Conservation (phyloP, 2,329 filamentous ascomycete genomes). For the Alternaria angustiovoidea region DNA sequence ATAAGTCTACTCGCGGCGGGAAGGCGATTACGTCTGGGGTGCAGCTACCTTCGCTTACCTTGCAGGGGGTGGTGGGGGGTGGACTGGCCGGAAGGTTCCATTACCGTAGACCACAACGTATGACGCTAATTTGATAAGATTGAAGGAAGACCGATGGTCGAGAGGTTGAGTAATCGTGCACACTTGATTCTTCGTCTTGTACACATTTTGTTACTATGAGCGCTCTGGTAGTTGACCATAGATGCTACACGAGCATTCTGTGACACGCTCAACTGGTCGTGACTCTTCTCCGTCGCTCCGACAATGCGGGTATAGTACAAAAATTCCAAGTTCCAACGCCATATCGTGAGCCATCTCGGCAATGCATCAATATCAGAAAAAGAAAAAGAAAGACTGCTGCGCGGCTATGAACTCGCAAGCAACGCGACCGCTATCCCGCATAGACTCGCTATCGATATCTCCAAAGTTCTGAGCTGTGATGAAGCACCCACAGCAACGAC, state of each 20-base stretch:
- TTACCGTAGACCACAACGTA: not conserved
- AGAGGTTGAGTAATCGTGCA: not conserved
- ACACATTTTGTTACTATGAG: not conserved
- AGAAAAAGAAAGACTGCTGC: not conserved
- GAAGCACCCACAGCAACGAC: slow-evolving; percentile 35
- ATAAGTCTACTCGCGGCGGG: slow-evolving; percentile 9
- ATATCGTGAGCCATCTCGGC: slow-evolving; percentile 21
- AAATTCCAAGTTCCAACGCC: slow-evolving; percentile 26
- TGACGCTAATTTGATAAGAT: slow-evolving; percentile 1
- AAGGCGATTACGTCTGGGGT: slow-evolving; percentile 35
- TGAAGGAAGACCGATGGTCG: not conserved
- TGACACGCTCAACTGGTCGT: not conserved
- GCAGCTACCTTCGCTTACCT: slow-evolving; percentile 27
- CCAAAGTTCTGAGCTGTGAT: slow-evolving; percentile 15
- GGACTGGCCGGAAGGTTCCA: slow-evolving; percentile 3
- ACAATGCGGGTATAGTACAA: slow-evolving; percentile 40
- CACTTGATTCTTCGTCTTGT: slow-evolving; percentile 6
- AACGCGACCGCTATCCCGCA: slow-evolving; percentile 21
- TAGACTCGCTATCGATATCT: slow-evolving; percentile 17
- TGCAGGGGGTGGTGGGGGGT: slow-evolving; percentile 7
- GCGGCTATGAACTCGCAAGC: slow-evolving; percentile 17
- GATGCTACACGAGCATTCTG: not conserved
- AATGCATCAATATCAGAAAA: slow-evolving; percentile 19
- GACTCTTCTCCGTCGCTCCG: not conserved
- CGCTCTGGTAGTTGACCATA: not conserved